These are phyloP conservation scores for Rheum nobile DNA, from an alignment of 148 eudicot species.

Conservation along the genomic window DNA sequence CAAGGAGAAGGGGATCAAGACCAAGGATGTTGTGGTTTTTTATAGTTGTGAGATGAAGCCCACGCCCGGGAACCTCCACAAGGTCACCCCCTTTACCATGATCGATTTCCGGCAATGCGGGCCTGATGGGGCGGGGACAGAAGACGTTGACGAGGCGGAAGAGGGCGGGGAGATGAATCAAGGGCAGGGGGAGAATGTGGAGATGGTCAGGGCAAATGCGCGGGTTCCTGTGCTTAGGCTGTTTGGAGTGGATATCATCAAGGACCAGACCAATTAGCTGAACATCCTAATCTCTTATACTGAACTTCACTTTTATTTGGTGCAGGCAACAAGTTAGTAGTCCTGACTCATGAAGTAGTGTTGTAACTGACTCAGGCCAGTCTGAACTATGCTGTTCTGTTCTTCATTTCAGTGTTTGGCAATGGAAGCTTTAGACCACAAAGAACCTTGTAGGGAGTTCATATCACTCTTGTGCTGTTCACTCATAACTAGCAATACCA, in stretches of 20 bases:
- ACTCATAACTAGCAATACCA: too few species aligned
- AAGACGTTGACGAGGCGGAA: background rate
- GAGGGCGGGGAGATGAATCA: too few species aligned
- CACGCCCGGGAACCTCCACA: background rate
- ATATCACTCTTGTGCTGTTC: too few species aligned
- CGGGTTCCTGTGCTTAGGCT: background rate
- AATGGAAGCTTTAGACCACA: background rate
- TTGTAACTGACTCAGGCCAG: background rate
- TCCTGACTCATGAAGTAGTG: background rate
- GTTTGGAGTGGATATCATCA: background rate
- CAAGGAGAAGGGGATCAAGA: constrained; percentile 27
- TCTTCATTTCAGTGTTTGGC: background rate
- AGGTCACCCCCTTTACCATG: background rate
- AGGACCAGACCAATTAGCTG: too few species aligned
- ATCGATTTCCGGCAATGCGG: background rate
- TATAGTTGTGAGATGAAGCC: background rate
- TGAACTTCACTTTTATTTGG: too few species aligned
- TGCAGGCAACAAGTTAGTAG: background rate
- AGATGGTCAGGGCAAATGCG: background rate
- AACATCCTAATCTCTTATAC: background rate
- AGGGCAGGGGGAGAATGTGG: background rate
- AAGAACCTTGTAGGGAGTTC: too few species aligned
- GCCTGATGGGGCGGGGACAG: background rate
- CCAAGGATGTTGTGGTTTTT: constrained; percentile 26
- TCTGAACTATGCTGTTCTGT: background rate